These are phyloP conservation scores for Tylopilus intermedius DNA, from an alignment of 768 basidiomycete genomes.

Conservation along the genomic window DNA sequence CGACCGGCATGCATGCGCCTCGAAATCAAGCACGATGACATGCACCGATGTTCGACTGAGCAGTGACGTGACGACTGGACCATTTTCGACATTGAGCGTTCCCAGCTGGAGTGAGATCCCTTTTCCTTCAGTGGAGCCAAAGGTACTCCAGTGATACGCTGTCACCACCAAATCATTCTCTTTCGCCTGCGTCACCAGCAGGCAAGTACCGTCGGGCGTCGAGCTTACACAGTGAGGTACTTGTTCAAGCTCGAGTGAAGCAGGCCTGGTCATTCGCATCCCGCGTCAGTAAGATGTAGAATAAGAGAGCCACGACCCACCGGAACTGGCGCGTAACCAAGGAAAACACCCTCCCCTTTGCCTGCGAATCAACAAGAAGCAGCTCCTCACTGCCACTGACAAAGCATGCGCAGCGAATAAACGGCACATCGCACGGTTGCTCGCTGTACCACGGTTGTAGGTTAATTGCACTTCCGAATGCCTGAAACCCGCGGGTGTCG, in stretches of 20 bases:
- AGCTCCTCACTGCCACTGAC: conserved; percentile 50
- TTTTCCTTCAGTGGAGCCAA: conserved; percentile 46
- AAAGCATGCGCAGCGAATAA: conserved; percentile 39
- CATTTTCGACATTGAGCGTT: conserved; percentile 15
- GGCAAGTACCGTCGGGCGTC: conserved; percentile 52
- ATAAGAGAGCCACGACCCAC: not conserved
- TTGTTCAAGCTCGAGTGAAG: conserved; percentile 36
- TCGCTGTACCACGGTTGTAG: conserved; percentile 41
- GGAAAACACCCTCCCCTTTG: conserved; percentile 47
- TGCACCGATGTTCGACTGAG: conserved; percentile 39
- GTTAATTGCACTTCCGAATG: conserved; percentile 37
- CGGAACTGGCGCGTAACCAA: conserved; percentile 41
- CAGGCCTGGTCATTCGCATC: conserved; percentile 33
- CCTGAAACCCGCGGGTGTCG: conserved; percentile 40
- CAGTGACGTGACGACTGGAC: conserved; percentile 41
- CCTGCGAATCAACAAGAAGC: conserved; percentile 41
- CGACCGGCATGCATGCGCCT: conserved; percentile 34
- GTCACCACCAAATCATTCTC: conserved; percentile 21
- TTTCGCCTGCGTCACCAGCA: conserved; percentile 33
- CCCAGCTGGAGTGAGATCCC: conserved; percentile 33
- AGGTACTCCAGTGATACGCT: conserved; percentile 53
- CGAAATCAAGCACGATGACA: conserved; percentile 37
- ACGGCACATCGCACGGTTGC: not conserved
- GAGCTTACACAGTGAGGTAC: conserved; percentile 33
- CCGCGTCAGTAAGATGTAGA: not conserved